Percentiles rank a stretch among this genome's conserved stretches.
Conservation (phyloP, 768 basidiomycete genomes). For the Tulasnella sp. region DNA sequence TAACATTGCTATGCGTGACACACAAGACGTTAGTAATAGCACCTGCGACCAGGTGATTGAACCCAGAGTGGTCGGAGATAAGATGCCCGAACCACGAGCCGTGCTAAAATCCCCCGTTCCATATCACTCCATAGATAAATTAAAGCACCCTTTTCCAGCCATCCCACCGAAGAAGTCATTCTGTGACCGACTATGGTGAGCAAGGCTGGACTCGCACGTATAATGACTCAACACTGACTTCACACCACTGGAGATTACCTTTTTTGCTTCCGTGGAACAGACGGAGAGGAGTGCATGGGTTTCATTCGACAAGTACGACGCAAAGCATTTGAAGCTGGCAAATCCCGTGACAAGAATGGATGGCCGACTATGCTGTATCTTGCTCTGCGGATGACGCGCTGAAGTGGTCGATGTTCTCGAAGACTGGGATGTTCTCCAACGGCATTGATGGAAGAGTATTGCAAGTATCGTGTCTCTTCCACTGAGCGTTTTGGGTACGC, state of each 20-base stretch:
- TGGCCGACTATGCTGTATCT: constrained; percentile 1
- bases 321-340: not conserved
- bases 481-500: not conserved
- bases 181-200: not conserved
- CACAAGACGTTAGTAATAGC: too few relatives aligned
- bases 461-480: not conserved
- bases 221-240: not conserved
- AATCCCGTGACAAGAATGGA: constrained; percentile 21
- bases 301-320: constrained; percentile 15
- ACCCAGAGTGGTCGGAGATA: too few relatives aligned
- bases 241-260: not conserved
- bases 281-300: not conserved
- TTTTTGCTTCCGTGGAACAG: not conserved
- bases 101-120: not conserved
- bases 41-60: too few relatives aligned
- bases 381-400: not conserved
- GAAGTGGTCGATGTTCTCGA: not conserved
- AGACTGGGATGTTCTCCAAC: not conserved
- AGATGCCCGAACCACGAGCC: not conserved
- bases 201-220: not conserved
- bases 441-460: constrained; percentile 3
- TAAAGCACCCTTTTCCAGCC: not conserved
- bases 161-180: not conserved
- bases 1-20: too few relatives aligned
- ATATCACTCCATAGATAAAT: not conserved